Evolutionary conservation across 2,329 filamentous ascomycete genomes (phyloP).

Genomic region (Gaeumannomyces tritici): DNA sequence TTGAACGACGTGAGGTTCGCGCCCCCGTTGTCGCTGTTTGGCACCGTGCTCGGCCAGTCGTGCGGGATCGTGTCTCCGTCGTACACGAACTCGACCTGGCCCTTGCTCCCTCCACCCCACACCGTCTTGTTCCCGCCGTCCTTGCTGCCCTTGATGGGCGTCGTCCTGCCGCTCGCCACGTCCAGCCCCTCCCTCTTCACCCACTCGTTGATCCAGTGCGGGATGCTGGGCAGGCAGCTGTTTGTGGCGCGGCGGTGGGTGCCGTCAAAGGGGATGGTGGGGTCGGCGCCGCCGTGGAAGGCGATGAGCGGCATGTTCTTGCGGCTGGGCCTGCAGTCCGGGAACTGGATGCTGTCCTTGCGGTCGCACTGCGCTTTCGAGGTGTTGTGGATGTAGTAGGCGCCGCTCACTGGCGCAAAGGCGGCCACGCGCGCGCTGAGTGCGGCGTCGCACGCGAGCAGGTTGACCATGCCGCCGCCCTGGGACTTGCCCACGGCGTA

Average conservation of each 20-base stretch:
- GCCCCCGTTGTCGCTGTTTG: neutral
- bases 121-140: neutral
- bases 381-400: conserved; percentile 26
- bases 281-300: conserved; percentile 34
- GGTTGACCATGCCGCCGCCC: conserved; percentile 33
- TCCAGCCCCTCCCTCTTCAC: conserved; percentile 21
- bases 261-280: conserved; percentile 30
- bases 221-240: conserved; percentile 27
- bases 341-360: neutral
- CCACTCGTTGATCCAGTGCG: conserved; percentile 31
- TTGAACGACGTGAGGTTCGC: neutral
- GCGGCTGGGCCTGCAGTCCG: conserved; percentile 25
- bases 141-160: neutral
- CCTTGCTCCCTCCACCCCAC: neutral
- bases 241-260: conserved; percentile 27
- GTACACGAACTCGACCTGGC: neutral
- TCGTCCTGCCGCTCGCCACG: neutral
- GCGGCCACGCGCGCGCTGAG: conserved; percentile 28
- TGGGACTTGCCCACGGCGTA: conserved; percentile 35
- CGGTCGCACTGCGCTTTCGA: neutral
- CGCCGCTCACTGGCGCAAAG: conserved; percentile 29
- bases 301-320: conserved; percentile 30
- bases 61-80: neutral
- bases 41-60: conserved; percentile 2
- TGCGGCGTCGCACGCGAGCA: conserved; percentile 27